phyloP scores from a whole-genome alignment of 2,329 filamentous ascomycete species.

The Fusarium virguliforme region DNA sequence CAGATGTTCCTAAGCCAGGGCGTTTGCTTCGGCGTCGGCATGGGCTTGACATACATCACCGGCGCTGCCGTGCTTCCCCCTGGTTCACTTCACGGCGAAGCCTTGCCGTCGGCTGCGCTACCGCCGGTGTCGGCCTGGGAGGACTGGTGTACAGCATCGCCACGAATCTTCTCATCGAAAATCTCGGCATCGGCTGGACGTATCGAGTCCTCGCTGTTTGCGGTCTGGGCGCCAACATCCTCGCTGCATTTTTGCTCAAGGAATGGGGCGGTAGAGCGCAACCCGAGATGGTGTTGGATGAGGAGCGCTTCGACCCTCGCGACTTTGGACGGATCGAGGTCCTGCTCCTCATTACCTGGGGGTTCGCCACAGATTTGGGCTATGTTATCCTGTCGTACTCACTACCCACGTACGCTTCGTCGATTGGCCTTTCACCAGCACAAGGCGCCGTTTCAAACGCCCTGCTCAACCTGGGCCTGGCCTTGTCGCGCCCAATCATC shows the following conservation, averaged over 20 bases:
- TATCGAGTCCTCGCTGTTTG: not conserved
- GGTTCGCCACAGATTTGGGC: not conserved
- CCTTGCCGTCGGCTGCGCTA: not conserved
- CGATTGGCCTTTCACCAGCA: not conserved
- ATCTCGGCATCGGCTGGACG: not conserved
- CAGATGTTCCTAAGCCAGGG: not conserved
- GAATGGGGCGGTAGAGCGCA: not conserved
- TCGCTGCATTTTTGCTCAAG: slow-evolving; percentile 1
- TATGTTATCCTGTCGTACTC: slow-evolving; percentile 1
- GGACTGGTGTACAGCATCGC: not conserved
- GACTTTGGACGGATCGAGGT: not conserved
- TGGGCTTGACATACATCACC: not conserved
- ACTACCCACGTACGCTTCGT: not conserved
- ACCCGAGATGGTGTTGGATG: not conserved
- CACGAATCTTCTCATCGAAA: not conserved
- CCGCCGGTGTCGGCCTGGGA: not conserved
- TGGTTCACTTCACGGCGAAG: not conserved
- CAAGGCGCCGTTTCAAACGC: slow-evolving; percentile 1
- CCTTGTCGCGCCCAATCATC: not conserved
- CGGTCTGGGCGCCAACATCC: not conserved
- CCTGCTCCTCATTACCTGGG: not conserved
- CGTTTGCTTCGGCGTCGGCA: not conserved
- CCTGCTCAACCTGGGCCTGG: not conserved
- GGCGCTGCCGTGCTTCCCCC: not conserved
- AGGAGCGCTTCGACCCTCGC: not conserved